Evolutionary conservation across 2,329 filamentous ascomycete genomes (phyloP).

Genomic region (Fusarium liriodendri): DNA sequence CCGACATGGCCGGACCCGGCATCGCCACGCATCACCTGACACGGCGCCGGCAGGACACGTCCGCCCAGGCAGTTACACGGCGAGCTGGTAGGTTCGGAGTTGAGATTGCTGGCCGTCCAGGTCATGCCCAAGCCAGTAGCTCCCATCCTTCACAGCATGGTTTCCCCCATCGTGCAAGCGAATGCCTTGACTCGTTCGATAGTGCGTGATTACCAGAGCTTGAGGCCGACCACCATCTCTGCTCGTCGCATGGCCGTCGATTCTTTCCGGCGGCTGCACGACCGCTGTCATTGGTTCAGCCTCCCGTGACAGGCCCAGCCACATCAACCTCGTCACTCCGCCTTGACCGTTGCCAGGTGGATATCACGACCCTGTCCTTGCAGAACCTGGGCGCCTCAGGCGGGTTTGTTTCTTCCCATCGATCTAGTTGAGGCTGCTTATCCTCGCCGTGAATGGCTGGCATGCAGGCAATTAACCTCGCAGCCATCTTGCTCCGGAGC

Average conservation of each 20-base stretch:
- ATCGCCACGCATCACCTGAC: conserved; percentile 18
- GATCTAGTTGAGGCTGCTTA: conserved; percentile 10
- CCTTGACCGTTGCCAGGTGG: conserved; percentile 22
- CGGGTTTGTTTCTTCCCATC: conserved; percentile 2
- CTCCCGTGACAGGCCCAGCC: conserved; percentile 8
- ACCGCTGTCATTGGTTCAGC: conserved; percentile 25
- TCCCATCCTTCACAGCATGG: background rate
- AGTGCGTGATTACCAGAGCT: conserved; percentile 29
- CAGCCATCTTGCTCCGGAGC: conserved; percentile 9
- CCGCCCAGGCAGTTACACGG: background rate
- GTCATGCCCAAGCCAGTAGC: background rate
- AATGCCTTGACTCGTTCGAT: conserved; percentile 36
- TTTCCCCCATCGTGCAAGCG: conserved; percentile 26
- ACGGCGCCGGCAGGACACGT: background rate
- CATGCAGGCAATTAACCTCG: conserved; percentile 28
- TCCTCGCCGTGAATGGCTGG: conserved; percentile 8
- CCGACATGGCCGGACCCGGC: conserved; percentile 10
- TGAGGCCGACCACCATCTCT: conserved; percentile 29
- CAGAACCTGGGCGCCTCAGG: background rate
- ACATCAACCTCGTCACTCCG: conserved; percentile 13
- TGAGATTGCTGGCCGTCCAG: background rate
- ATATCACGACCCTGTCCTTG: conserved; percentile 11
- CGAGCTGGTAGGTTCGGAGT: background rate
- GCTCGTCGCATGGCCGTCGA: background rate
- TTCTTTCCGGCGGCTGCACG: conserved; percentile 25